Evolutionary conservation across 345 rosid genomes (phyloP).

Genomic region (Acer negundo): DNA sequence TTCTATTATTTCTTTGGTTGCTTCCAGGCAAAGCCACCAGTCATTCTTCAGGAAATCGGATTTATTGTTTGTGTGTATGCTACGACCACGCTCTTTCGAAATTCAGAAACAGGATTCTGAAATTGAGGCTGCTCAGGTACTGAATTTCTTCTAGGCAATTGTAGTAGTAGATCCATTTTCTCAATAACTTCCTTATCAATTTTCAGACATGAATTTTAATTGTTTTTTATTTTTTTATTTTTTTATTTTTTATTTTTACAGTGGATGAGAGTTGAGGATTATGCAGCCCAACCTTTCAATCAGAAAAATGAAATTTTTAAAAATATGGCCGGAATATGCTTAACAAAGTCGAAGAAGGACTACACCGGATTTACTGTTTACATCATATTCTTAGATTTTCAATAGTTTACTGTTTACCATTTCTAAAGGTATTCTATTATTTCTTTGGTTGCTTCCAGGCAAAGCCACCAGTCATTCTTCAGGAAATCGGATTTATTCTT

Average conservation of each 20-base stretch:
- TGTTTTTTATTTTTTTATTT: too few species aligned
- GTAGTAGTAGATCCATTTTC: too few species aligned
- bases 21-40: constrained; percentile 60
- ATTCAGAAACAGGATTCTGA: constrained; percentile 58
- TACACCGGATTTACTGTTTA: too few species aligned
- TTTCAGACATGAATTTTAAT: too few species aligned
- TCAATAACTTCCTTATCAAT: too few species aligned
- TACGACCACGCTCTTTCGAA: constrained; percentile 42
- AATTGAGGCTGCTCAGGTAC: constrained; percentile 62
- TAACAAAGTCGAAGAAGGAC: constrained; percentile 36
- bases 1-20: not conserved
- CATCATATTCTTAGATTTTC: not conserved
- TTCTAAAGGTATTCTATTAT: not conserved
- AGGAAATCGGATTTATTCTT: constrained; percentile 62
- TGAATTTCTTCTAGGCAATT: too few species aligned
- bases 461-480: constrained; percentile 57
- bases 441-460: constrained; percentile 36
- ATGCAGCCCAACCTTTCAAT: constrained; percentile 58
- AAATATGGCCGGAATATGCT: constrained; percentile 58
- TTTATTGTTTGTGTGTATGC: constrained; percentile 56
- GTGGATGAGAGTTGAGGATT: constrained; percentile 81
- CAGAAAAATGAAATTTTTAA: constrained; percentile 44
- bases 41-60: constrained; percentile 57
- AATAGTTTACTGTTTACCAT: not conserved
- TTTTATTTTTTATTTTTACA: constrained; percentile 20